phyloP scores from a whole-genome alignment of 2,329 filamentous ascomycete genomes.

The Ophiostoma piceae region DNA sequence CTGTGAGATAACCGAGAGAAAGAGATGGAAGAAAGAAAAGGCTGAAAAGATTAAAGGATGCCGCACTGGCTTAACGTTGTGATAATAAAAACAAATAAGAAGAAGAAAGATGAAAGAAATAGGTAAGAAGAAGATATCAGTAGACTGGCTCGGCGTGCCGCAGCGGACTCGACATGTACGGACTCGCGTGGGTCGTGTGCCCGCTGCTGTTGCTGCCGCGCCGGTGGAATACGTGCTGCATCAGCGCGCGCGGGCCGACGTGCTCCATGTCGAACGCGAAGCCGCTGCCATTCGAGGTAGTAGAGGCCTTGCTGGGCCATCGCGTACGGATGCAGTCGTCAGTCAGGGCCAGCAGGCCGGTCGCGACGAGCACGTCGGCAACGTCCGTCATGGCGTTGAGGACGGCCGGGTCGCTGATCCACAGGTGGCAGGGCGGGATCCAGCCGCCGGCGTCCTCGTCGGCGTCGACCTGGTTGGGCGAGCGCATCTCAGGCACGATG shows the following conservation, averaged over 20 bases:
- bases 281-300: conserved; percentile 37
- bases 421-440: conserved; percentile 86
- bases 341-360: conserved; percentile 81
- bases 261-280: conserved; percentile 35
- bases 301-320: conserved; percentile 53
- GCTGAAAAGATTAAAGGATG: background rate
- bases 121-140: conserved; percentile 18
- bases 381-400: conserved; percentile 69
- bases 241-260: conserved; percentile 35
- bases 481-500: conserved; percentile 74
- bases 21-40: background rate
- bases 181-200: conserved; percentile 7
- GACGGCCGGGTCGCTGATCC: conserved; percentile 71
- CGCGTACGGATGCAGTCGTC: conserved; percentile 84
- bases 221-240: conserved; percentile 36
- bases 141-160: conserved; percentile 28
- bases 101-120: background rate
- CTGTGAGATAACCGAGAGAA: background rate
- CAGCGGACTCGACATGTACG: conserved; percentile 27
- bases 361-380: conserved; percentile 82
- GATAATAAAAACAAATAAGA: background rate
- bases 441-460: conserved; percentile 79
- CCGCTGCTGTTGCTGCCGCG: conserved; percentile 31
- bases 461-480: conserved; percentile 61
- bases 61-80: background rate